Evolutionary conservation across 345 rosid species (phyloP).

Genomic region (Arabidopsis arenosa): DNA sequence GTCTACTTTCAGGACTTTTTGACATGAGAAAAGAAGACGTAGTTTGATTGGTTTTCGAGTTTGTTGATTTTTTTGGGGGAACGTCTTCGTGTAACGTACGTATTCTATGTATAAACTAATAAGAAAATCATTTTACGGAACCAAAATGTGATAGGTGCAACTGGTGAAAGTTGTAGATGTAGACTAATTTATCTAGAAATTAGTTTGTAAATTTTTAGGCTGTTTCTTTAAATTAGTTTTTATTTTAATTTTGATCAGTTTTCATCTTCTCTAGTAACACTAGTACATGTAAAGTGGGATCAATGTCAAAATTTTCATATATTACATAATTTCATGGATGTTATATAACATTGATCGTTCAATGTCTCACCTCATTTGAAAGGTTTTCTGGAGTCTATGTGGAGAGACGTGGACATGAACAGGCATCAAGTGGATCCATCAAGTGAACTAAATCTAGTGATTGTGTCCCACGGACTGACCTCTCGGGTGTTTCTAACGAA

Average conservation of each 20-base stretch:
- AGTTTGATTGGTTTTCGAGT: constrained; percentile 10
- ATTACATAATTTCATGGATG: neutral
- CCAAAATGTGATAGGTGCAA: neutral
- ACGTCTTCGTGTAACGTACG: neutral
- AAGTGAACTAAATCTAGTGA: constrained; percentile 76
- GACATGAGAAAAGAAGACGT: constrained; percentile 29
- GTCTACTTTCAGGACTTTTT: constrained; percentile 13
- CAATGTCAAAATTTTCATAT: too few species aligned
- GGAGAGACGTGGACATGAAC: constrained; percentile 95
- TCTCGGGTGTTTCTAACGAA: constrained; percentile 88
- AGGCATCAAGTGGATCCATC: constrained; percentile 60
- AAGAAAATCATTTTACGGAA: neutral
- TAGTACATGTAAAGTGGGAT: too few species aligned
- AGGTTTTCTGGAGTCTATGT: constrained; percentile 88
- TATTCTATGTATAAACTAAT: neutral
- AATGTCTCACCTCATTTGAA: neutral
- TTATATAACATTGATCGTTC: neutral
- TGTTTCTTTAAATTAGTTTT: neutral
- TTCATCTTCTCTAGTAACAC: neutral
- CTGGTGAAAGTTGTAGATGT: neutral
- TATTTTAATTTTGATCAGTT: neutral
- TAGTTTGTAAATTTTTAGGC: neutral
- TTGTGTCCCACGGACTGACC: constrained; percentile 79
- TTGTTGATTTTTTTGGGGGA: constrained; percentile 1
- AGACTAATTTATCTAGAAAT: neutral